These are phyloP conservation scores for Pyronema omphalodes DNA, from an alignment of 495 filamentous ascomycete genomes.

Conservation along the genomic window DNA sequence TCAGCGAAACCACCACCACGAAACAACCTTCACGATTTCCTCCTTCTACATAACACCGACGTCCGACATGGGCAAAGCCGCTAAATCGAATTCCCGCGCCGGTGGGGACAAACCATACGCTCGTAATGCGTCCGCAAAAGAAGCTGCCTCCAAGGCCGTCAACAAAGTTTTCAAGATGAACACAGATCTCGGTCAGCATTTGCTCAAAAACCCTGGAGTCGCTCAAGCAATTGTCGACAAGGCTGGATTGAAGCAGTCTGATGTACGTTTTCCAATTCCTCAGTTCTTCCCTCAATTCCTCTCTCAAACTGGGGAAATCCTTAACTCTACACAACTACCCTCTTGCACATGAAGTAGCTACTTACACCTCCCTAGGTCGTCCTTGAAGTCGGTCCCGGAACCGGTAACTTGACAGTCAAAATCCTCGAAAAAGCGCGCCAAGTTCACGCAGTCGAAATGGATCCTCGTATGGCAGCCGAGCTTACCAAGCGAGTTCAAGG, in stretches of 20 bases:
- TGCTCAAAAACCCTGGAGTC: slow-evolving; percentile 88
- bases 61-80: slow-evolving; percentile 13
- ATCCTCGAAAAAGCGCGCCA: slow-evolving; percentile 76
- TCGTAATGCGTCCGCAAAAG: slow-evolving; percentile 7
- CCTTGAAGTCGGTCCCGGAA: slow-evolving; percentile 59
- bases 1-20: too few relatives aligned
- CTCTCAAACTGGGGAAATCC: neutral
- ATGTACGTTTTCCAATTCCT: slow-evolving; percentile 29
- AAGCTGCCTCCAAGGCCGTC: slow-evolving; percentile 31
- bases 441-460: slow-evolving; percentile 79
- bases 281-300: neutral
- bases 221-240: slow-evolving; percentile 77
- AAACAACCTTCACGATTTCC: too few relatives aligned
- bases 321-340: neutral
- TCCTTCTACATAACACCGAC: too few relatives aligned
- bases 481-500: slow-evolving; percentile 87
- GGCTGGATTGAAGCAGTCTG: slow-evolving; percentile 73
- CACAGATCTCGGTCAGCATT: slow-evolving; percentile 73
- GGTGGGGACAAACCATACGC: slow-evolving; percentile 10
- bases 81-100: slow-evolving; percentile 6
- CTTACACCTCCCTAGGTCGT: slow-evolving; percentile 31
- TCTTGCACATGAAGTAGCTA: neutral
- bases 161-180: slow-evolving; percentile 83
- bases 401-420: slow-evolving; percentile 73
- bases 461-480: slow-evolving; percentile 92